Base-by-base conservation (phyloP, 2,329 filamentous ascomycete genomes). In the Nemania sp. region DNA sequence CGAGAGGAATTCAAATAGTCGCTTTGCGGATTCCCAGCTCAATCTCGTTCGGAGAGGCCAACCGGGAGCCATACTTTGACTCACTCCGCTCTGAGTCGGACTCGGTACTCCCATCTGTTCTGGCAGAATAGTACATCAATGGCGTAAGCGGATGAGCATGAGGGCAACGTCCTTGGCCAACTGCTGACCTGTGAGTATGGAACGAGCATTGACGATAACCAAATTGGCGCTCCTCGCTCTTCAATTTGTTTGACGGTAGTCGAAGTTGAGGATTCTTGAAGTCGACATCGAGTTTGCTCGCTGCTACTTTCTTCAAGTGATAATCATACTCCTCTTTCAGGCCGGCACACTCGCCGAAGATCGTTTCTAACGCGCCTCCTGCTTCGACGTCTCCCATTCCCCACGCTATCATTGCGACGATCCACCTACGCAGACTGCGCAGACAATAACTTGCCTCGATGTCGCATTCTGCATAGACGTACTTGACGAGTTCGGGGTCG, bases 151-250 rank as follows among this genome's bases (percentile, higher is more conserved):
- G 44, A 9, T 52, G 36, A 11, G 43, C 44, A 60, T 82, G 76
- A 12, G 80, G 80, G 55, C 81, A 84, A n/a, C 69, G 69, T 5
- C 74, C 74, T 66, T 84, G 76, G 17, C 80, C 81, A 28, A 82
- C 79, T 6, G 73, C 68, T 4, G 78, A 75, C 17, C 81, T 74
- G 62, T 84, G 81, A 31, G 78, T 81, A 66, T 84, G 81, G 61
- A 84, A 84, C 11, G 80, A 81, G 66, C 81, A 84, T 66, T 81
- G 79, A 20, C 81, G 74, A 66, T 83, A 84, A n/a, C 81, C 81
- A 62, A 83, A 83, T 46, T 78, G 73, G 30, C 81, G 78, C 70
- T 83, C 78, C 40, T 81, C 80, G 67, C 77, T 81, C 56, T 77
- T 73, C 19, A 84, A 72, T 50, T 73, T 72, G 71, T 84, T 84